phyloP scores from a whole-genome alignment of 495 filamentous ascomycete species.

The Pseudoneurospora amorphoporcata region DNA sequence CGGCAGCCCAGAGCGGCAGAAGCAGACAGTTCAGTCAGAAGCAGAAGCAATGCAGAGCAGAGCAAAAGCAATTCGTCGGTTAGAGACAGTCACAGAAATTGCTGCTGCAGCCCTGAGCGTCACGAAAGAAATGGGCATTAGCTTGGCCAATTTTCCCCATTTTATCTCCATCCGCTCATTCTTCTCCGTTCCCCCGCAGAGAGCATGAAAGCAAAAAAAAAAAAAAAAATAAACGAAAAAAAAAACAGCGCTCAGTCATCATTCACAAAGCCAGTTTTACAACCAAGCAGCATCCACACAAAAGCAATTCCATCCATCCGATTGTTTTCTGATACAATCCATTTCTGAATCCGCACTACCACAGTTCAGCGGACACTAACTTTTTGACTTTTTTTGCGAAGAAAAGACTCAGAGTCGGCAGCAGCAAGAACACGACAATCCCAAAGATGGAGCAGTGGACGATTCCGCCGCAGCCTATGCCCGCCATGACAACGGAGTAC shows the following conservation, averaged over 20 bases:
- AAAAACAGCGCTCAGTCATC: neutral
- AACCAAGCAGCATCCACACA: neutral
- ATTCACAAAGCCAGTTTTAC: neutral
- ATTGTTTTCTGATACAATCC: neutral
- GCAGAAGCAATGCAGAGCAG: neutral
- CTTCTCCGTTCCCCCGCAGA: neutral
- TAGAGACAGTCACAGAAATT: neutral
- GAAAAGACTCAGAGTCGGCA: neutral
- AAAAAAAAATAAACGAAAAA: too few species aligned
- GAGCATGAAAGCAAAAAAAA: neutral
- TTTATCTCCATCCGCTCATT: neutral
- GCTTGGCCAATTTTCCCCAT: neutral
- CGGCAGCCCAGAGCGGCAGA: neutral
- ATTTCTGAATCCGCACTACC: neutral
- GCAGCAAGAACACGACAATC: neutral
- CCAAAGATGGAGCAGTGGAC: constrained; percentile 40
- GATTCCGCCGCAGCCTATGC: constrained; percentile 30
- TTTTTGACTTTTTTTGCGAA: neutral
- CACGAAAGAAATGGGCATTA: neutral
- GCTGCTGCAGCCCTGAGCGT: neutral
- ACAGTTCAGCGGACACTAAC: neutral
- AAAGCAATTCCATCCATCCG: neutral
- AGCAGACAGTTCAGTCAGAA: neutral
- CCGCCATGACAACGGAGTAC: constrained; percentile 23
- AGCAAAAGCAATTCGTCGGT: neutral